phyloP scores from a whole-genome alignment of 2,329 filamentous ascomycete genomes.

The Beauveria pseudobassiana region DNA sequence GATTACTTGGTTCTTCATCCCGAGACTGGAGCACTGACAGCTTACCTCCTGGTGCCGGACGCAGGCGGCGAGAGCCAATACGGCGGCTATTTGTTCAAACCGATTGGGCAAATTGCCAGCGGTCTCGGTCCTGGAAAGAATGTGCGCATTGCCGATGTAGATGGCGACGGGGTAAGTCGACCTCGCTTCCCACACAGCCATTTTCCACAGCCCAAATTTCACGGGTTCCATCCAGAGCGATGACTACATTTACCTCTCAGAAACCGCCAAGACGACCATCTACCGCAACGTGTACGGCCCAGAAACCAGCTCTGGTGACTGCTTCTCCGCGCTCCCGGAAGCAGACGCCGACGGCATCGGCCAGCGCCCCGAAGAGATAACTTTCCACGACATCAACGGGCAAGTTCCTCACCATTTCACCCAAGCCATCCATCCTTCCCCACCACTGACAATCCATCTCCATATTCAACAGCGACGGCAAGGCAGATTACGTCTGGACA shows the following conservation, averaged over 20 bases:
- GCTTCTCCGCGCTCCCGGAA: background rate
- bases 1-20: slow-evolving; percentile 13
- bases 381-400: slow-evolving; percentile 16
- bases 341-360: slow-evolving; percentile 15
- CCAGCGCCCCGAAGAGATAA: slow-evolving; percentile 15
- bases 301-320: background rate
- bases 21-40: slow-evolving; percentile 8
- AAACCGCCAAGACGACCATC: slow-evolving; percentile 10
- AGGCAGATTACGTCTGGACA: slow-evolving; percentile 17
- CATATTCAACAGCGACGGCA: slow-evolving; percentile 12
- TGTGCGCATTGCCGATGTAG: slow-evolving; percentile 18
- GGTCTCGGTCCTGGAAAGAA: slow-evolving; percentile 14
- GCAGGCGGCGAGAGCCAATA: background rate
- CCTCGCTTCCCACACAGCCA: too few species aligned
- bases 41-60: background rate
- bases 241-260: slow-evolving; percentile 15
- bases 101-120: slow-evolving; percentile 11
- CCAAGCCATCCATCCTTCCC: background rate
- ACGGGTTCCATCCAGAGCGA: background rate
- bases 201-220: too few species aligned
- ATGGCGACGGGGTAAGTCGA: slow-evolving; percentile 17
- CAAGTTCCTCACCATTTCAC: background rate
- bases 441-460: background rate
- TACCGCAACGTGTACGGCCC: slow-evolving; percentile 13
- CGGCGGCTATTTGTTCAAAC: background rate